These are phyloP conservation scores for Mycena metata DNA, from an alignment of 768 basidiomycete genomes.

Conservation along the genomic window DNA sequence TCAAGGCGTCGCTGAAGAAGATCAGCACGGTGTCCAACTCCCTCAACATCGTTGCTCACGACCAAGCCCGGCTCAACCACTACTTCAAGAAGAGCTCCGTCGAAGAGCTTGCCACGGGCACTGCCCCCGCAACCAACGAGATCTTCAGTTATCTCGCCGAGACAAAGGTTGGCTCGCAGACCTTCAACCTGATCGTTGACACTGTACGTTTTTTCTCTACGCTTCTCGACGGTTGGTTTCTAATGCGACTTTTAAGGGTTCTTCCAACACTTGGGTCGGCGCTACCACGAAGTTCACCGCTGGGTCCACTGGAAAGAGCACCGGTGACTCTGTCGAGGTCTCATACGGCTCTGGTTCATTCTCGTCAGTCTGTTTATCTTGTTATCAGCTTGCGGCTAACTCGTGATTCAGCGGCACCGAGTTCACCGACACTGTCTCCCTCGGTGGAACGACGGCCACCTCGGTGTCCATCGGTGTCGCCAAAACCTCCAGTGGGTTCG, in stretches of 20 bases:
- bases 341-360: constrained; percentile 5
- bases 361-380: constrained; percentile 7
- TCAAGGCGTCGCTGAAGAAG: no score
- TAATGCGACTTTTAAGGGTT: neutral
- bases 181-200: constrained; percentile 19
- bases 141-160: no score
- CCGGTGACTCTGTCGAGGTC: constrained; percentile 6
- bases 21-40: no score
- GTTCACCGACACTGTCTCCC: constrained; percentile 6
- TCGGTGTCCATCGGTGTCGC: constrained; percentile 3
- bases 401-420: constrained; percentile 18
- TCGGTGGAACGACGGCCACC: neutral
- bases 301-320: no score
- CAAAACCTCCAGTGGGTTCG: neutral
- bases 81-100: no score
- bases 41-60: no score
- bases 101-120: no score
- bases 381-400: neutral
- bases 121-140: no score
- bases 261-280: constrained; percentile 21
- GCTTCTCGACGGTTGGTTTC: no score
- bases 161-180: neutral
- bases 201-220: constrained; percentile 8
- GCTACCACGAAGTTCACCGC: neutral
- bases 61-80: no score